Percentiles rank a stretch among this genome's conserved stretches.
Conservation (phyloP, 2,329 filamentous ascomycete species). For the Canariomyces notabilis region DNA sequence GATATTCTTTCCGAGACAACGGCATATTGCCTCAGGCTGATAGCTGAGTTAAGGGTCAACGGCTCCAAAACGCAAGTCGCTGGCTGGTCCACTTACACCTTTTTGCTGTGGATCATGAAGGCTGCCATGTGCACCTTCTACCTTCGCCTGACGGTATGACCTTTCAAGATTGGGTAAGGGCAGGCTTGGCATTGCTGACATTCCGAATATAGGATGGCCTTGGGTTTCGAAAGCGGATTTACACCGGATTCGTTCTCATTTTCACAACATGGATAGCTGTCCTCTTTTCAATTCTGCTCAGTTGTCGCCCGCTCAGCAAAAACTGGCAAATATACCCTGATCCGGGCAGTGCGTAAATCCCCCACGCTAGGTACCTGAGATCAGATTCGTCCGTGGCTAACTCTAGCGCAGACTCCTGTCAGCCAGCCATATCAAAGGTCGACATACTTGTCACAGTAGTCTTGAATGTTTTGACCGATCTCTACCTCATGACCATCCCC, state of each 20-base stretch:
- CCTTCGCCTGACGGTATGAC: slow-evolving; percentile 27
- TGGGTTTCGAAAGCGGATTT: slow-evolving; percentile 28
- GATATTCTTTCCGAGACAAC: background rate
- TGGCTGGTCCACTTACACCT: slow-evolving; percentile 26
- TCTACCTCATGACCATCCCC: slow-evolving; percentile 38
- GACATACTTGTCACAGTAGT: slow-evolving; percentile 36
- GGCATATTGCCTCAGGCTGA: background rate
- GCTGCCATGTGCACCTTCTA: slow-evolving; percentile 30
- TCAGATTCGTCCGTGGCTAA: slow-evolving; percentile 39
- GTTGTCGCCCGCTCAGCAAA: slow-evolving; percentile 32
- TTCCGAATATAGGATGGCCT: slow-evolving; percentile 24
- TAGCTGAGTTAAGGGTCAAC: slow-evolving; percentile 24
- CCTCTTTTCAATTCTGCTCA: slow-evolving; percentile 31
- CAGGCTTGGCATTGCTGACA: background rate
- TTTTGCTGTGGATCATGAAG: slow-evolving; percentile 27
- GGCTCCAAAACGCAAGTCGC: slow-evolving; percentile 34
- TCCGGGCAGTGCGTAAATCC: slow-evolving; percentile 39
- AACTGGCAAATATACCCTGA: slow-evolving; percentile 41
- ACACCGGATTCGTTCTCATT: slow-evolving; percentile 33
- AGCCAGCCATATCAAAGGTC: slow-evolving; percentile 35
- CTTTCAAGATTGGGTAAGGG: background rate
- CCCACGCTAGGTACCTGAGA: slow-evolving; percentile 36
- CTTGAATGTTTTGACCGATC: slow-evolving; percentile 37
- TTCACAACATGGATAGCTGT: slow-evolving; percentile 31
- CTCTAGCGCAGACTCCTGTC: slow-evolving; percentile 41